Conservation (phyloP, 768 basidiomycete genomes). For the Suillus subaureus region DNA sequence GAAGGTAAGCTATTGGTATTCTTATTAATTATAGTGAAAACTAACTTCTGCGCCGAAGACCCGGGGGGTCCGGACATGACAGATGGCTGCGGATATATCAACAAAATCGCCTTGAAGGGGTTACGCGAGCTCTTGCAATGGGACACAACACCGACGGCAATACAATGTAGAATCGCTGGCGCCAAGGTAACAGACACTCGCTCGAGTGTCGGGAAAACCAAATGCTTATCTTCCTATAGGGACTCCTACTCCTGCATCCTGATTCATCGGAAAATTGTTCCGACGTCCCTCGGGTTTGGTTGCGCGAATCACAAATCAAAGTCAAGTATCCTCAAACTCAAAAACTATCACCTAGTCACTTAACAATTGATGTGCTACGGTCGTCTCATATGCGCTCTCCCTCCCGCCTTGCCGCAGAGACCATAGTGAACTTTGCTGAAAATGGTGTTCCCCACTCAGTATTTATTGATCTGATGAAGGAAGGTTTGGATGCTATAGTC, state of each 20-base stretch:
- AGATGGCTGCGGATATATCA: slow-evolving; percentile 55
- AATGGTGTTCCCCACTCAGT: slow-evolving; percentile 53
- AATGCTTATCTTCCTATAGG: slow-evolving; percentile 8
- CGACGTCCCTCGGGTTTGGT: slow-evolving; percentile 29
- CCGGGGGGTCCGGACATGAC: slow-evolving; percentile 48
- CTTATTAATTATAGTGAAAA: not conserved
- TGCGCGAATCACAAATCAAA: slow-evolving; percentile 48
- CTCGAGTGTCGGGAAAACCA: not conserved
- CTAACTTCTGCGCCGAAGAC: slow-evolving; percentile 4
- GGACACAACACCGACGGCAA: slow-evolving; percentile 44
- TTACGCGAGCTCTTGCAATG: slow-evolving; percentile 39
- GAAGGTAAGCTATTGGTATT: slow-evolving; percentile 41
- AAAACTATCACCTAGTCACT: slow-evolving; percentile 42
- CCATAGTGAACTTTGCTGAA: slow-evolving; percentile 63
- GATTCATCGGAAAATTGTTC: slow-evolving; percentile 22
- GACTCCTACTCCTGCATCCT: slow-evolving; percentile 33
- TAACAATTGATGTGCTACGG: slow-evolving; percentile 57
- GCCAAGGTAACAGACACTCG: slow-evolving; percentile 37
- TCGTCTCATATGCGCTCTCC: slow-evolving; percentile 49
- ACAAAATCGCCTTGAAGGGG: slow-evolving; percentile 37
- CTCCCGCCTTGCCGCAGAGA: slow-evolving; percentile 53
- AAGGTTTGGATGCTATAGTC: slow-evolving; percentile 38
- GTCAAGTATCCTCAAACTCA: slow-evolving; percentile 39
- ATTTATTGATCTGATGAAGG: slow-evolving; percentile 43
- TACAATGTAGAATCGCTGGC: slow-evolving; percentile 53